A percentile compares a stretch with the other conserved stretches of the same genome.
phyloP scores from a whole-genome alignment of 129 eudicot species.

The Oenanthe sinensis region DNA sequence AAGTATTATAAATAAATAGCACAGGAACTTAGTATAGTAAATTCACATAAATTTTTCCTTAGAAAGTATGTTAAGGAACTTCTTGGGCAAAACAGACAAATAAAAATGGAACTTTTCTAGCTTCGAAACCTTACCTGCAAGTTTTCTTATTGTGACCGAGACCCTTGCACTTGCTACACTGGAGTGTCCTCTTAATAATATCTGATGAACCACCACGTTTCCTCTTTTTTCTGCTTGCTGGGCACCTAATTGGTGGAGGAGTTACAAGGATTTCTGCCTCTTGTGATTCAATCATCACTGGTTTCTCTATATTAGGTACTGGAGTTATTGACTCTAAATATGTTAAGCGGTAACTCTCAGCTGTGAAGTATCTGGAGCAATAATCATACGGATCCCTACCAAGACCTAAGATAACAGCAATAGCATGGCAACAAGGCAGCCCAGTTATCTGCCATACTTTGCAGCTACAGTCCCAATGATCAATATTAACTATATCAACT shows the following conservation, averaged over 20 bases:
- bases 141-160: slow-evolving; percentile 17
- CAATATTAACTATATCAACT: slow-evolving; percentile 14
- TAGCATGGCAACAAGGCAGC: slow-evolving; percentile 20
- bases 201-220: slow-evolving; percentile 12
- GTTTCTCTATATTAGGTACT: slow-evolving; percentile 12
- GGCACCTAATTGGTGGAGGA: slow-evolving; percentile 16
- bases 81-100: neutral
- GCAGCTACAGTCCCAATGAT: slow-evolving; percentile 20
- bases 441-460: slow-evolving; percentile 17
- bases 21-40: neutral
- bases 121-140: slow-evolving; percentile 11
- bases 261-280: slow-evolving; percentile 12
- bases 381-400: slow-evolving; percentile 6
- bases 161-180: slow-evolving; percentile 19
- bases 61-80: neutral
- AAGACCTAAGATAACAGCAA: slow-evolving; percentile 10
- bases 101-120: neutral
- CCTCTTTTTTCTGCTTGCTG: slow-evolving; percentile 7
- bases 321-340: slow-evolving; percentile 12
- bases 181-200: slow-evolving; percentile 14
- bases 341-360: slow-evolving; percentile 7
- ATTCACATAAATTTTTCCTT: neutral
- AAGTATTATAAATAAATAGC: too few relatives aligned
- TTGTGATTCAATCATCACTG: neutral
- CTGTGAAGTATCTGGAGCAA: slow-evolving; percentile 11